Conservation (phyloP, 2,329 filamentous ascomycete species). For the Neocatenulostroma microsporum region DNA sequence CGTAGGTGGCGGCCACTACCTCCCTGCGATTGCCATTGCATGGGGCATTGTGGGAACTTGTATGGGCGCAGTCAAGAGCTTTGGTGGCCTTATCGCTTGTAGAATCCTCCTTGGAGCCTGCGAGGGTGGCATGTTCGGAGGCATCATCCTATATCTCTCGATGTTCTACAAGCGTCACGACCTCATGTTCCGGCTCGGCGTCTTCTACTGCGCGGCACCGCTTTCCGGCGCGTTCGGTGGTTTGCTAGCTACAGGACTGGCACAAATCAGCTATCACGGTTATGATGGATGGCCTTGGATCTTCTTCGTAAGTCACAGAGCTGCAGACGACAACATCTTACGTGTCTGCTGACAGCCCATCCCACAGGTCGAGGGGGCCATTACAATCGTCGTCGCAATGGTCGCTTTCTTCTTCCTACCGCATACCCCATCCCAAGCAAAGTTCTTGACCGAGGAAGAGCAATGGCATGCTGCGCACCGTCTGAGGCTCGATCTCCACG, state of each 20-base stretch:
- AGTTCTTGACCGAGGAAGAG: slow-evolving; percentile 28
- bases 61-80: slow-evolving; percentile 37
- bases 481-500: slow-evolving; percentile 27
- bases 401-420: slow-evolving; percentile 50
- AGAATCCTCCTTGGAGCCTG: slow-evolving; percentile 36
- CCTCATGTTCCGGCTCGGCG: slow-evolving; percentile 34
- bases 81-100: slow-evolving; percentile 33
- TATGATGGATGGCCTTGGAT: slow-evolving; percentile 36
- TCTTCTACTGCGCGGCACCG: slow-evolving; percentile 30
- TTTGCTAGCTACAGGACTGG: slow-evolving; percentile 36
- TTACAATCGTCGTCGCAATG: slow-evolving; percentile 48
- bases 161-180: slow-evolving; percentile 24
- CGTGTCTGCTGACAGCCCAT: no score
- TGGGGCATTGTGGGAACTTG: slow-evolving; percentile 36
- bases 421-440: slow-evolving; percentile 44
- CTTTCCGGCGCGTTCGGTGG: slow-evolving; percentile 28
- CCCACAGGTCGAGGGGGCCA: slow-evolving; percentile 44
- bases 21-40: slow-evolving; percentile 32
- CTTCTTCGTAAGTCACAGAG: slow-evolving; percentile 20
- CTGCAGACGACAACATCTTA: not conserved
- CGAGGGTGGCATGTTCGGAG: slow-evolving; percentile 35
- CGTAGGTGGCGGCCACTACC: slow-evolving; percentile 34
- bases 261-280: slow-evolving; percentile 29
- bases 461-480: slow-evolving; percentile 22
- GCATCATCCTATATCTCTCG: slow-evolving; percentile 31